Percentiles rank a stretch among this genome's conserved stretches.
phyloP scores from a whole-genome alignment of 768 basidiomycete species.

The Suillus bovinus region DNA sequence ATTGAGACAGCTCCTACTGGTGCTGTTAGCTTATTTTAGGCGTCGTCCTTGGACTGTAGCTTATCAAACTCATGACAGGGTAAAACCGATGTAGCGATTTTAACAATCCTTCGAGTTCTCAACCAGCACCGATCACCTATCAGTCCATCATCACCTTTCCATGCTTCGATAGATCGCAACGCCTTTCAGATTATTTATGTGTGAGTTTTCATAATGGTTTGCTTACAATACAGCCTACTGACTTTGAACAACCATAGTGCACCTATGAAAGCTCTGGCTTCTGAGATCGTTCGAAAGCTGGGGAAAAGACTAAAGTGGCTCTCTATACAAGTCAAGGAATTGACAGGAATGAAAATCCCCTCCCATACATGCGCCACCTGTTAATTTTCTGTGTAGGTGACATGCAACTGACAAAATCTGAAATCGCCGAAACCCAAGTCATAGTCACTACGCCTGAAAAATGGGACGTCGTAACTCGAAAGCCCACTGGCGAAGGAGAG shows the following conservation, averaged over 20 bases:
- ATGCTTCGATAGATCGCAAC: slow-evolving; percentile 59
- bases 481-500: slow-evolving; percentile 96
- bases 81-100: slow-evolving; percentile 98
- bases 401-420: slow-evolving; percentile 94
- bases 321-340: slow-evolving; percentile 79
- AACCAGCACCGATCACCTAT: slow-evolving; percentile 58
- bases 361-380: background rate
- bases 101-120: slow-evolving; percentile 87
- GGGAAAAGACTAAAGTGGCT: slow-evolving; percentile 91
- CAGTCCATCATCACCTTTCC: slow-evolving; percentile 32
- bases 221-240: background rate
- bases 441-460: slow-evolving; percentile 99
- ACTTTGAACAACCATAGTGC: slow-evolving; percentile 50
- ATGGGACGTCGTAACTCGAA: slow-evolving; percentile 99
- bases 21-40: slow-evolving; percentile 60
- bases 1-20: slow-evolving; percentile 83
- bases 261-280: slow-evolving; percentile 97
- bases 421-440: slow-evolving; percentile 94
- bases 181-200: slow-evolving; percentile 98
- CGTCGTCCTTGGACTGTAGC: background rate
- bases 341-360: slow-evolving; percentile 62
- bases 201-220: slow-evolving; percentile 40
- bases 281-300: slow-evolving; percentile 93
- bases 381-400: slow-evolving; percentile 51
- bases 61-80: slow-evolving; percentile 52